Percentiles rank a stretch among this genome's conserved stretches.
Conservation (phyloP, 2,329 filamentous ascomycete species). For the Leptographium wingfieldii region DNA sequence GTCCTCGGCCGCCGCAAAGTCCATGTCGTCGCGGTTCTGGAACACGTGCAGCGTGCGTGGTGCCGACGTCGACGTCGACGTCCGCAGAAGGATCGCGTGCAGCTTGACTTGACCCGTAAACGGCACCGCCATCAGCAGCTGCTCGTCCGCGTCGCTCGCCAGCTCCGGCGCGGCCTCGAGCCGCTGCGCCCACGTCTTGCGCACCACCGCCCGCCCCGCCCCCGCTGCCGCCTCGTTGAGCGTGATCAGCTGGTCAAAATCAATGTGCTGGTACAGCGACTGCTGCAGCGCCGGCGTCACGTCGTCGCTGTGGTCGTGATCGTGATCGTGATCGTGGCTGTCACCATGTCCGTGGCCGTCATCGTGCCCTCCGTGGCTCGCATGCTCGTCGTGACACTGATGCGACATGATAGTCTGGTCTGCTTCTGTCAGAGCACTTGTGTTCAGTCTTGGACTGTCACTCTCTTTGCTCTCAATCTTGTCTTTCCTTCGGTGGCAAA, state of each 20-base stretch:
- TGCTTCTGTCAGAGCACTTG: no score
- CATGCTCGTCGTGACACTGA: conserved; percentile 22
- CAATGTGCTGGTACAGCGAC: conserved; percentile 83
- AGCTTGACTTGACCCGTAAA: conserved; percentile 93
- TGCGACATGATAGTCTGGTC: conserved; percentile 9
- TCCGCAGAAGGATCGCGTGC: conserved; percentile 77
- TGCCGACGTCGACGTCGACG: conserved; percentile 55
- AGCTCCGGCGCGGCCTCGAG: conserved; percentile 60
- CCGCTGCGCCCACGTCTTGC: conserved; percentile 85
- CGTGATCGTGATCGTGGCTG: conserved; percentile 29
- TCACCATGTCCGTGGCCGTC: conserved; percentile 63
- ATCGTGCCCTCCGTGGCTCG: conserved; percentile 19
- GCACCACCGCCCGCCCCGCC: conserved; percentile 61
- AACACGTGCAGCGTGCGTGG: conserved; percentile 79
- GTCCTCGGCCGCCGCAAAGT: conserved; percentile 67
- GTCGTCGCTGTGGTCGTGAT: conserved; percentile 84
- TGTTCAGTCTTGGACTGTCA: no score
- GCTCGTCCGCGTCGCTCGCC: conserved; percentile 77
- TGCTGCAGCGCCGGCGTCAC: conserved; percentile 82
- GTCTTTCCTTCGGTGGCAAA: background rate
- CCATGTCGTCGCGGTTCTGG: conserved; percentile 75
- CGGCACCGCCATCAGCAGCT: conserved; percentile 87
- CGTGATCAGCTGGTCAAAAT: conserved; percentile 73
- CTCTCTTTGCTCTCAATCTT: no score
- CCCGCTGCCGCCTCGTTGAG: conserved; percentile 65